Base-by-base conservation (phyloP, 257 asterid genomes). In the Leonotis leonurus region DNA sequence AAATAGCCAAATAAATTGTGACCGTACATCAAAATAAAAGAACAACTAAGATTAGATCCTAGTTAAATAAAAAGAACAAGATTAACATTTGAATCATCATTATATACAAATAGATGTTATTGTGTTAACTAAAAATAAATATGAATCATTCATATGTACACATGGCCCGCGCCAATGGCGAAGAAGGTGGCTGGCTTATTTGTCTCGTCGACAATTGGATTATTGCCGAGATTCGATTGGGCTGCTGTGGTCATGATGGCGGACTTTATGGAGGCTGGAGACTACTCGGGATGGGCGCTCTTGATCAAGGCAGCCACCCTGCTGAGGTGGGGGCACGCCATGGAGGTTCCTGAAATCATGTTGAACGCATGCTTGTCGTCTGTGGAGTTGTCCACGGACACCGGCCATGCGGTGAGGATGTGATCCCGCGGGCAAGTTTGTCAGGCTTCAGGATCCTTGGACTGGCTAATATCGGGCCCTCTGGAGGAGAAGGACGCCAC, bases 261-360 rank as follows among this genome's bases (percentile, higher is more conserved):
- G 1, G 87, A 81, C 54, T 78, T 81, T 52, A 81, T 73, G 0
- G 84, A 84, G 0, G 84, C 84, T 0, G 87, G 87, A 8, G 84
- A 81, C 87, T 84, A 81, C 4, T 68, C 75, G 0, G 80, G 84
- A 65, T 81, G 87, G 0, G 75, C 57, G 25, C 78, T 75, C 62
- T 78, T 81, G 51, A 81, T 64, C 66, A 81, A 21, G 1, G 87
- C 87, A 0, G 82, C 81, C 8, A 81, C 67, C 8, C 86, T 83
- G 27, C 73, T 60, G 22, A 80, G 81, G 65, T 80, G 86, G 12
- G 83, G 86, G 70, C 86, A 80, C 0, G 86, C 77, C 83, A 80
- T 75, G 7, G 87, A 80, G 3, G 85, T 81, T 16, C 87, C 87
- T 0, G 87, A 81, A 14, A 72, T 41, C 21, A 81, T 22, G 67